A percentile compares a stretch with the other conserved stretches of the same genome.
These are phyloP conservation scores for Sonneratia caseolaris DNA, from an alignment of 345 rosid species.

Conservation along the genomic window DNA sequence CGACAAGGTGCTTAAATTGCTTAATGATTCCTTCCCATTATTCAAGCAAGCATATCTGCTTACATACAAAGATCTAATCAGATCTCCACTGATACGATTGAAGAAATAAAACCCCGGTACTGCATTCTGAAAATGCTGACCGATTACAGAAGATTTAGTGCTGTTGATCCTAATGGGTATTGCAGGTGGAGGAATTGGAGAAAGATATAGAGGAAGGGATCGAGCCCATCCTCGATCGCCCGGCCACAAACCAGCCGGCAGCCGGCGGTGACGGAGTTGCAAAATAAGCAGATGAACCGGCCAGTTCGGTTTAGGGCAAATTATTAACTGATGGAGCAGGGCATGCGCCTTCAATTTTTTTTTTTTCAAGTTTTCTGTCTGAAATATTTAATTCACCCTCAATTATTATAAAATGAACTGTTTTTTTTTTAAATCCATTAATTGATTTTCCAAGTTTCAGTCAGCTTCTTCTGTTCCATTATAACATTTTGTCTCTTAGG, in stretches of 20 bases:
- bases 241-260: background rate
- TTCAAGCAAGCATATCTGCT: background rate
- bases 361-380: too few species aligned
- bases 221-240: constrained; percentile 4
- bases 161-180: too few species aligned
- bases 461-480: too few species aligned
- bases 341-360: background rate
- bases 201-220: constrained; percentile 16
- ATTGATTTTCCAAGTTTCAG: too few species aligned
- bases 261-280: background rate
- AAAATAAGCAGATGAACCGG: background rate
- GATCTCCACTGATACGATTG: background rate
- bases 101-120: background rate
- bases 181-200: constrained; percentile 35
- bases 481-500: too few species aligned
- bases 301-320: background rate
- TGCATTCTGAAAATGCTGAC: too few species aligned
- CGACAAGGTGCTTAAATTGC: constrained; percentile 27
- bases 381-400: too few species aligned
- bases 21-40: background rate
- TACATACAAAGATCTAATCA: background rate
- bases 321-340: background rate
- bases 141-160: too few species aligned
- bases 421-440: too few species aligned
- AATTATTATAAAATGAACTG: too few species aligned